Evolutionary conservation across 2,329 filamentous ascomycete genomes (phyloP).

Genomic region (Magnaporthiopsis incrustans): DNA sequence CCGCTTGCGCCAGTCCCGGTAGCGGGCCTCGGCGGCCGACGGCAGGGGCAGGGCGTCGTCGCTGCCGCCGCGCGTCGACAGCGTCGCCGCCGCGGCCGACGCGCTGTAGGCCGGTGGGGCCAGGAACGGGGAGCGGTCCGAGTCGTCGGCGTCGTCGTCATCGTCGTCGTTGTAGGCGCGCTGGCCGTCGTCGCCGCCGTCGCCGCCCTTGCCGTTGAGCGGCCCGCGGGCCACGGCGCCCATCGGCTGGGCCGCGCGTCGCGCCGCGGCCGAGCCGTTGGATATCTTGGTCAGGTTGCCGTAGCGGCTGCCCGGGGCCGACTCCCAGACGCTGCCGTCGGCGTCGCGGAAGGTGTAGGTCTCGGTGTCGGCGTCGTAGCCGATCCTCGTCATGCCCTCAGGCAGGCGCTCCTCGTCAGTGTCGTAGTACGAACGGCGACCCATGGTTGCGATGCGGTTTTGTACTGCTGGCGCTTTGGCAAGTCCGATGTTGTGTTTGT

Average conservation of each 20-base stretch:
- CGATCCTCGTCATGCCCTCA: slow-evolving; percentile 38
- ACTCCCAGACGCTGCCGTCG: slow-evolving; percentile 36
- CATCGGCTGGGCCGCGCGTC: background rate
- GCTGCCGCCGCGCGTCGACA: slow-evolving; percentile 6
- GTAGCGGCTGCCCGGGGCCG: slow-evolving; percentile 35
- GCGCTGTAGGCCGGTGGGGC: background rate
- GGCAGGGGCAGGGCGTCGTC: background rate
- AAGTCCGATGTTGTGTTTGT: too few relatives aligned
- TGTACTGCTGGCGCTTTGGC: background rate
- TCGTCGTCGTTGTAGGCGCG: slow-evolving; percentile 17
- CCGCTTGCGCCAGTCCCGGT: slow-evolving; percentile 9
- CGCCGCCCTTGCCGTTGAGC: background rate
- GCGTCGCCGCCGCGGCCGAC: background rate
- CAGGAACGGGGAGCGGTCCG: slow-evolving; percentile 10
- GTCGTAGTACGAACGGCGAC: slow-evolving; percentile 13
- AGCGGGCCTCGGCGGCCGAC: background rate
- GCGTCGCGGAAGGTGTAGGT: slow-evolving; percentile 37
- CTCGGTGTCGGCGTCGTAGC: slow-evolving; percentile 42
- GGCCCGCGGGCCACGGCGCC: background rate
- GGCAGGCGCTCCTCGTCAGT: slow-evolving; percentile 37
- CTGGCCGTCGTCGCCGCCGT: slow-evolving; percentile 10
- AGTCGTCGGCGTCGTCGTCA: slow-evolving; percentile 11
- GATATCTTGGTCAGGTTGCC: slow-evolving; percentile 34
- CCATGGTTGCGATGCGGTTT: slow-evolving; percentile 9
- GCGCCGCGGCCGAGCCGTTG: slow-evolving; percentile 13